Base-by-base conservation (phyloP, 768 basidiomycete genomes). In the Clitopilus passeckerianus region DNA sequence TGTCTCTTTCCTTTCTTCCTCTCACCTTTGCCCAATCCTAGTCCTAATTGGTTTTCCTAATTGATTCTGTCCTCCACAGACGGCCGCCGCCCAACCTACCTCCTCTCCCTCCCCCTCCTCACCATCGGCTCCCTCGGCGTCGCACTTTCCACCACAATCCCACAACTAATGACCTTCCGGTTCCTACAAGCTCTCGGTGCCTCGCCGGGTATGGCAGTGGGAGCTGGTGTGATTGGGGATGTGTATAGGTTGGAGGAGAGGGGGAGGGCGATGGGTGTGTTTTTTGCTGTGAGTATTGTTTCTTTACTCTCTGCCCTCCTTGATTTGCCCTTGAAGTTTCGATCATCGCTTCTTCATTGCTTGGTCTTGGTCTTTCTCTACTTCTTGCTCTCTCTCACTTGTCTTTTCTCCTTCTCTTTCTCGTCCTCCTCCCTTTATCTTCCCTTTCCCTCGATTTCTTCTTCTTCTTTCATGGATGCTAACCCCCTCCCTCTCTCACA, bases 131-230 rank as follows among this genome's bases (percentile, higher is more conserved):
- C 85, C n/a, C 67, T 87, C 2, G 87, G 85, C 0, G 84, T 87
- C 0, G 81, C 83, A 0, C 58, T 70, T 0, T 77, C 84, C 0
- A 62, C 66, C 1, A 73, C 61, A 44, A 67, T 84, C 6, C 70
- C 70, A 0, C 67, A 72, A n/a, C 72, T 91, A 2, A 77, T 90
- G 67, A 69, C 77, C 14, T 85, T 81, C 70, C 78, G 88, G 3
- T 77, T 85, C 30, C 60, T 89, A 0, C 87, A 90, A 65, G 86
- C 84, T 0, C 77, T 87, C 57, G 89, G 87, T 24, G 73, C 83
- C 7, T 77, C 84, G n/a, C 79, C 79, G 9, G 82, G 75, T 5
- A 68, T 75, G 68, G 81, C 77, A 34, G 75, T 79, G 59, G 88
- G 77, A 12, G 76, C 76, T 0, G 85, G 78, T 1, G 77, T 81